Conservation (phyloP, 2,329 filamentous ascomycete species). For the Colletotrichum godetiae region DNA sequence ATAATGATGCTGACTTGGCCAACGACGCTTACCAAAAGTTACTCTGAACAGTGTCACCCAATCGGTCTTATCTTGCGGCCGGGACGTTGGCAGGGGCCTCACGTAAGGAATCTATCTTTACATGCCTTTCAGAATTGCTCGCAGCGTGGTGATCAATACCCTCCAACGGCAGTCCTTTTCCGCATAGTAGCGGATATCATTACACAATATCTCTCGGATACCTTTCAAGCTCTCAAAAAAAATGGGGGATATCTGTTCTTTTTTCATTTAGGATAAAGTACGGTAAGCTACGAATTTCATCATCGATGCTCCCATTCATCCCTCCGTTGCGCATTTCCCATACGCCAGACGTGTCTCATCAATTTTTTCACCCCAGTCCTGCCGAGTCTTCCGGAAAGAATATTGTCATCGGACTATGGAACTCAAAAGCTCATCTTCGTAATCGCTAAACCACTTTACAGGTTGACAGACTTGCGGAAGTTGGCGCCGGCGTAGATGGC, state of each 20-base stretch:
- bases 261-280: constrained; percentile 19
- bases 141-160: neutral
- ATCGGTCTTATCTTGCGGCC: neutral
- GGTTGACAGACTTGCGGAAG: constrained; percentile 91
- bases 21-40: neutral
- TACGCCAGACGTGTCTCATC: constrained; percentile 31
- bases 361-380: constrained; percentile 8
- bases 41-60: neutral
- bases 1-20: neutral
- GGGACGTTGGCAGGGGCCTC: neutral
- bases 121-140: neutral
- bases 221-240: neutral
- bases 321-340: constrained; percentile 26
- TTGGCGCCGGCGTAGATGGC: constrained; percentile 92
- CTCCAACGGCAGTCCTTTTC: neutral
- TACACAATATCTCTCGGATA: neutral
- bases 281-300: constrained; percentile 32
- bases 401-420: neutral
- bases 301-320: constrained; percentile 24
- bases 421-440: constrained; percentile 4
- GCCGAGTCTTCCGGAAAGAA: neutral
- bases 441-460: constrained; percentile 65
- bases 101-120: neutral
- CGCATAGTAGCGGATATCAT: neutral
- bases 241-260: constrained; percentile 5